Evolutionary conservation across 768 basidiomycete species (phyloP), one percentile per base, ranked within the genome.

Genomic region (Xerocomellus intermedius): DNA sequence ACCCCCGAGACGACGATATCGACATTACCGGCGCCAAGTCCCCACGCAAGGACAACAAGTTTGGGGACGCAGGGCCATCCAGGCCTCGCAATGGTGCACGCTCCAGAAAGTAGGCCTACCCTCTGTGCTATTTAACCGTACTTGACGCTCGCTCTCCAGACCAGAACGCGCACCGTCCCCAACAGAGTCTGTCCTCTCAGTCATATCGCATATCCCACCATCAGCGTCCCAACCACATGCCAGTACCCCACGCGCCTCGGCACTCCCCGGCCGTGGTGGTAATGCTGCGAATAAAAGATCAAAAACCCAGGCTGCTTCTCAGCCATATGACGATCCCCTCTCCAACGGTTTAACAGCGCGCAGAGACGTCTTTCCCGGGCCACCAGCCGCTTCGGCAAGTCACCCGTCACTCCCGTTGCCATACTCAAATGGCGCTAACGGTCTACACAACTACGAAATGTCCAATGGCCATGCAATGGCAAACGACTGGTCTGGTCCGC

Each of bases 111-210:
- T 88, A 57, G 60, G 82, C 76, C 1, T 37, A 17, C 33, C 36
- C 22, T 32, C 7, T 28, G 5, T 46, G 3, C 30, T 17, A 22
- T 50, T 37, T 5, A 10, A 43, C 12, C 28, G 2, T 28, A 21
- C 30, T 37, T 65, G 48, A 50, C 50, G 5, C 51, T 19, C 36
- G 42, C 50, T 37, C 48, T 43, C 30, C 62, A 89, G 87, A 69
- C 75, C 70, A 28, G 87, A 89, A 62, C 84, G 87, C 48, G 79
- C 78, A 13, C 73, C 76, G 24, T 91, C 89, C 2, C 89, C 89
- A 7, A 78, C 87, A 13, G 89, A 90, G 63, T 91, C 89, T 9
- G 64, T 89, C 35, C 74, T 86, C 41, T 91, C 89, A 1, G 80
- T 84, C 65, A 82, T 81, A n/a, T 86, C 86, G 28, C 86, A 89